Percentiles rank a stretch among this genome's conserved stretches.
phyloP scores from a whole-genome alignment of 257 asterid species.

The Scutellaria barbata region DNA sequence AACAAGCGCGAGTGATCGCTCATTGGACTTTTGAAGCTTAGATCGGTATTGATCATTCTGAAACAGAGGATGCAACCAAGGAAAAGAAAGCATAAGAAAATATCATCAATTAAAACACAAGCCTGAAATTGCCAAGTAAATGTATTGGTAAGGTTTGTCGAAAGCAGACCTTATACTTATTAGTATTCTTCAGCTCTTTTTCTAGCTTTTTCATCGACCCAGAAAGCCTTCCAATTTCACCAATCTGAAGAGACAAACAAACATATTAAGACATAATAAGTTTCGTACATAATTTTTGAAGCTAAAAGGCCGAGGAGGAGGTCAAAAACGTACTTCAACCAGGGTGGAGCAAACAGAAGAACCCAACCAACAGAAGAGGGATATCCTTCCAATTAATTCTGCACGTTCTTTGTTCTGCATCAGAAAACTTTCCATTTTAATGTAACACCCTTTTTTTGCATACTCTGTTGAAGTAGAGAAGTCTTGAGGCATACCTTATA shows the following conservation, averaged over 20 bases:
- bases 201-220: conserved; percentile 74
- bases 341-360: conserved; percentile 71
- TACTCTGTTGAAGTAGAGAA: conserved; percentile 16
- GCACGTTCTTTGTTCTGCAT: conserved; percentile 83
- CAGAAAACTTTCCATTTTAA: not conserved
- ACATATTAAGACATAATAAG: conserved; percentile 17
- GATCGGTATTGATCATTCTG: conserved; percentile 69
- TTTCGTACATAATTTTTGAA: conserved; percentile 7
- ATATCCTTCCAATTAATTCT: conserved; percentile 78
- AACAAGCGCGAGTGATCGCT: conserved; percentile 77
- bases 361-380: conserved; percentile 94
- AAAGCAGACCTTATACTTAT: conserved; percentile 66
- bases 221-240: conserved; percentile 85
- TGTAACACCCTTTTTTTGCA: not conserved
- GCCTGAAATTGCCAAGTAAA: conserved; percentile 16
- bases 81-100: not conserved
- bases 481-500: conserved; percentile 62
- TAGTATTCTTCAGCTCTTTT: conserved; percentile 69
- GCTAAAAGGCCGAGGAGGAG: conserved; percentile 6
- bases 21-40: conserved; percentile 75
- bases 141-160: not conserved
- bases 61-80: conserved; percentile 34
- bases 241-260: conserved; percentile 52
- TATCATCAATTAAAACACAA: conserved; percentile 10
- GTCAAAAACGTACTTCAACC: conserved; percentile 64